Conservation (phyloP, 2,329 filamentous ascomycete genomes). For the Fusarium robinianum region DNA sequence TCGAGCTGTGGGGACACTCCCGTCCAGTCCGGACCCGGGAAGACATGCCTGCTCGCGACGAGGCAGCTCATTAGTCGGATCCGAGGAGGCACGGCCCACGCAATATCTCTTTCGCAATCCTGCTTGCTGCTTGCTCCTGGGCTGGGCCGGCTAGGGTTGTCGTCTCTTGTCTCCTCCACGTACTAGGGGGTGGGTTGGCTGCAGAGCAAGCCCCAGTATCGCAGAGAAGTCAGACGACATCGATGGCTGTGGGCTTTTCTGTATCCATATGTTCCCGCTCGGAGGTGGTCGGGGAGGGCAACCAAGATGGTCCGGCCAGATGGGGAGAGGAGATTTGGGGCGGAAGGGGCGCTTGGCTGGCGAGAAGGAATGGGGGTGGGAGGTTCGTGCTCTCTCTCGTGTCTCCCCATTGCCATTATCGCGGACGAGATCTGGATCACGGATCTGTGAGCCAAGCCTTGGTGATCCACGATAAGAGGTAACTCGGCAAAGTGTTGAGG, state of each 20-base stretch:
- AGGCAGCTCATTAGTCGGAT: constrained; percentile 32
- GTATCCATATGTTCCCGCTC: constrained; percentile 18
- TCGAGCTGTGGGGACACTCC: constrained; percentile 16
- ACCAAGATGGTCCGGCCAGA: background rate
- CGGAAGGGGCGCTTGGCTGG: constrained; percentile 12
- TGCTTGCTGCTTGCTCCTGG: constrained; percentile 6
- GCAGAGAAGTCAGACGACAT: constrained; percentile 23
- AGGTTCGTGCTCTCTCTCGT: no score
- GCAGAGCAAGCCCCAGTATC: constrained; percentile 14
- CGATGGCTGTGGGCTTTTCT: constrained; percentile 19
- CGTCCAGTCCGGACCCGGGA: constrained; percentile 33
- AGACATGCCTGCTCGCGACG: constrained; percentile 28
- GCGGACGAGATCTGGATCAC: no score
- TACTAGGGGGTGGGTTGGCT: constrained; percentile 6
- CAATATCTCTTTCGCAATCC: constrained; percentile 19
- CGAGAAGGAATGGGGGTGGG: no score
- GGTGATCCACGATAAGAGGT: no score
- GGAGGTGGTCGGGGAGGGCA: background rate
- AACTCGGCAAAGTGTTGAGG: no score
- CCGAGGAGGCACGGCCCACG: constrained; percentile 14
- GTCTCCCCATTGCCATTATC: no score
- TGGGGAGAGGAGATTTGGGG: background rate
- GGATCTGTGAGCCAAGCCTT: no score
- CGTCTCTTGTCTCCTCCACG: constrained; percentile 20
- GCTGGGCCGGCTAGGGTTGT: constrained; percentile 15